phyloP scores from a whole-genome alignment of 129 eudicot genomes.

The Calendula officinalis region DNA sequence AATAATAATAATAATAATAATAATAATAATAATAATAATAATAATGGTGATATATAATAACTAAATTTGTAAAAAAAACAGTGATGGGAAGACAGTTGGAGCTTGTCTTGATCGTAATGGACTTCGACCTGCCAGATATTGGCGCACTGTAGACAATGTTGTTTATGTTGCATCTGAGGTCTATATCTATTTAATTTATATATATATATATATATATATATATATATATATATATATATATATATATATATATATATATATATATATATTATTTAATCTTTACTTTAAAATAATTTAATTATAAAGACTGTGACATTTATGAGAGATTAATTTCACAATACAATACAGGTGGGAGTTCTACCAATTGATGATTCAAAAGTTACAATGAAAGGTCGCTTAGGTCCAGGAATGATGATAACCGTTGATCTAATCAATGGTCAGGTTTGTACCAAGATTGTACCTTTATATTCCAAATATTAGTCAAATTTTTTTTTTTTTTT shows the following conservation, averaged over 20 bases:
- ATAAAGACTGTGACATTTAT: conserved; percentile 7
- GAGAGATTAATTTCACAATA: conserved; percentile 9
- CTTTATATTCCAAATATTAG: not conserved
- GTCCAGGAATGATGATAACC: conserved; percentile 99
- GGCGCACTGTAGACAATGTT: conserved; percentile 93
- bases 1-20: too few relatives aligned
- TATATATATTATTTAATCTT: not conserved
- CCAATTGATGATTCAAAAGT: conserved; percentile 96
- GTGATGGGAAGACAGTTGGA: conserved; percentile 99
- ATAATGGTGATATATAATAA: not conserved
- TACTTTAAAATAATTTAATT: not conserved
- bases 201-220: not conserved
- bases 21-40: too few relatives aligned
- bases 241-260: conserved; percentile 4
- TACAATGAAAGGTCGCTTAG: conserved; percentile 95
- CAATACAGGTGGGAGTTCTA: conserved; percentile 84
- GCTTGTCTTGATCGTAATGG: conserved; percentile 99
- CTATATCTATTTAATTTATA: conserved; percentile 17
- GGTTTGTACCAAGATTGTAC: conserved; percentile 46
- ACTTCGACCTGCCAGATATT: conserved; percentile 99
- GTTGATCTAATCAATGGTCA: conserved; percentile 84
- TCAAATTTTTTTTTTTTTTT: too few relatives aligned
- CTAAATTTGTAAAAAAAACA: conserved; percentile 20
- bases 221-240: conserved; percentile 4
- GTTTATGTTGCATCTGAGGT: conserved; percentile 99